These are phyloP conservation scores for Paramyrothecium sp. DNA, from an alignment of 2,329 filamentous ascomycete genomes.

Conservation along the genomic window DNA sequence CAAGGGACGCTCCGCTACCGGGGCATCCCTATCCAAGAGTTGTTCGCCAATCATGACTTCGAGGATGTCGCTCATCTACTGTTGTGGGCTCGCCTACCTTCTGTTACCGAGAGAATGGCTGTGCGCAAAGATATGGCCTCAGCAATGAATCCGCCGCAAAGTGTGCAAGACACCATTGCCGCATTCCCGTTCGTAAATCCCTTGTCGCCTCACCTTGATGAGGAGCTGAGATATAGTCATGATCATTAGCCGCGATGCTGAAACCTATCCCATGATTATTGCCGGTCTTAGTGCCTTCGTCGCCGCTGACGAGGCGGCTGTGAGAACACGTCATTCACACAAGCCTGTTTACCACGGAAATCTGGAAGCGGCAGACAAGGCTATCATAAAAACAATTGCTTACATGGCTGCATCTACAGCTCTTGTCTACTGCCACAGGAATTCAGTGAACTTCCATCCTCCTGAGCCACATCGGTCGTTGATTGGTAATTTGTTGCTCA, in stretches of 20 bases:
- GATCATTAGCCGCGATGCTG: constrained; percentile 19
- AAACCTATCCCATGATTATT: constrained; percentile 33
- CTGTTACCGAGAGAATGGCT: constrained; percentile 23
- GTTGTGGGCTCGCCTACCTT: constrained; percentile 34
- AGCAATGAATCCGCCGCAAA: not conserved
- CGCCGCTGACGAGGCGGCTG: constrained; percentile 24
- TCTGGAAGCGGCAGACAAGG: not conserved
- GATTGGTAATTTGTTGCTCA: constrained; percentile 41
- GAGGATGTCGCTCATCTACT: constrained; percentile 30
- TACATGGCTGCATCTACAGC: not conserved
- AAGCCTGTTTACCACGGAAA: not conserved
- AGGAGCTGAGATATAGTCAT: constrained; percentile 1
- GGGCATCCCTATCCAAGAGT: constrained; percentile 23
- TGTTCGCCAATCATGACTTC: constrained; percentile 15
- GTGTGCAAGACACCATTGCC: not conserved
- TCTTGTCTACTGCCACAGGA: constrained; percentile 34
- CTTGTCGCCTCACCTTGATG: not conserved
- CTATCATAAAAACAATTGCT: not conserved
- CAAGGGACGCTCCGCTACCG: constrained; percentile 31
- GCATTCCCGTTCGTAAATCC: not conserved
- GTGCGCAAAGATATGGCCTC: not conserved
- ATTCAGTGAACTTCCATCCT: constrained; percentile 29
- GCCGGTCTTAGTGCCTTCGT: constrained; percentile 33
- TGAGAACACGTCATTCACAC: constrained; percentile 9
- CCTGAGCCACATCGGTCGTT: constrained; percentile 27